These are phyloP conservation scores for Arthonia radiata DNA, from an alignment of 495 filamentous ascomycete genomes.

Conservation along the genomic window DNA sequence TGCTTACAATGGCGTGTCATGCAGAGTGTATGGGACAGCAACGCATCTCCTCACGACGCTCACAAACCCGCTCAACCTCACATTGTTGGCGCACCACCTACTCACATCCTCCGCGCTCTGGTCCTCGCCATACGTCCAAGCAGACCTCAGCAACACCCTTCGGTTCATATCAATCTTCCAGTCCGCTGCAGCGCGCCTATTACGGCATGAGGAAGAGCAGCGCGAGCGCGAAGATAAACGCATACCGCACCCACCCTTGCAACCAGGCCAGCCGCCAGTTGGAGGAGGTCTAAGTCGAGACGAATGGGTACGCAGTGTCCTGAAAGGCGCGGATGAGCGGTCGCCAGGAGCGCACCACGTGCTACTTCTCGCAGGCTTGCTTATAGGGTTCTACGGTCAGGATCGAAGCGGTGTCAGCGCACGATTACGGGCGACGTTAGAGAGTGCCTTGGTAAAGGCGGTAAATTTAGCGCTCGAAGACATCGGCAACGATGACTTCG, in stretches of 20 bases:
- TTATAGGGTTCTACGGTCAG: slow-evolving; percentile 57
- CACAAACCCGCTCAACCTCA: slow-evolving; percentile 73
- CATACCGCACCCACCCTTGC: slow-evolving; percentile 13
- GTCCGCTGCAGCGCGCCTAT: slow-evolving; percentile 44
- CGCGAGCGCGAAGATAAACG: slow-evolving; percentile 18
- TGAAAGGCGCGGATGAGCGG: slow-evolving; percentile 60
- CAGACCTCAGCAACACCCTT: slow-evolving; percentile 46
- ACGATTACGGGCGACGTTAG: slow-evolving; percentile 42
- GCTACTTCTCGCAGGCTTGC: slow-evolving; percentile 51
- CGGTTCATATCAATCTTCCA: slow-evolving; percentile 74
- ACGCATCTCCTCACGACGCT: slow-evolving; percentile 60
- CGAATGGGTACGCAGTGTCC: slow-evolving; percentile 62
- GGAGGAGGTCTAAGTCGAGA: slow-evolving; percentile 18
- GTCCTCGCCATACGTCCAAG: slow-evolving; percentile 39
- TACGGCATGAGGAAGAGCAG: slow-evolving; percentile 22
- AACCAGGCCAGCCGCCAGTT: slow-evolving; percentile 14
- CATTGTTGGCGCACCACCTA: slow-evolving; percentile 72
- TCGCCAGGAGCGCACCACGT: slow-evolving; percentile 77
- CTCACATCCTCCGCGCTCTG: slow-evolving; percentile 72
- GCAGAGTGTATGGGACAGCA: slow-evolving; percentile 54
- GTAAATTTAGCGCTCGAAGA: slow-evolving; percentile 50
- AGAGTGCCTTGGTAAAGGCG: slow-evolving; percentile 52
- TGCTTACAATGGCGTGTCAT: slow-evolving; percentile 4
- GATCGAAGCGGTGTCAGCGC: slow-evolving; percentile 35
- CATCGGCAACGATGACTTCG: slow-evolving; percentile 19